Conservation (phyloP, 768 basidiomycete species). For the Lentinula lateritia region DNA sequence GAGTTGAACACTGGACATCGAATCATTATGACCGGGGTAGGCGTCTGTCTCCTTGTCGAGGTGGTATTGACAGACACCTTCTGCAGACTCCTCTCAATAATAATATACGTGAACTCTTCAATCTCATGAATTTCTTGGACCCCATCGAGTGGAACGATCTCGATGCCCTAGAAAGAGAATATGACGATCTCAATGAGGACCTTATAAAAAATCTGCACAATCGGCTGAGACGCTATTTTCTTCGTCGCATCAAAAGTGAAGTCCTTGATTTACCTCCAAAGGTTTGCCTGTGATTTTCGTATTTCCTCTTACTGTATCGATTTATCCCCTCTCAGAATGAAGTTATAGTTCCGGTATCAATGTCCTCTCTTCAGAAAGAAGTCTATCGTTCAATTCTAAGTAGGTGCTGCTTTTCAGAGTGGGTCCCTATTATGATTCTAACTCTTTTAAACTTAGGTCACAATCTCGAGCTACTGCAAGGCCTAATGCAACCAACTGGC, state of each 20-base stretch:
- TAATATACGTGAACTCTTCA: conserved; percentile 94
- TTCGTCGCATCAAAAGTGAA: conserved; percentile 90
- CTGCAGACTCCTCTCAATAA: conserved; percentile 89
- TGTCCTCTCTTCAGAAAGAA: conserved; percentile 82
- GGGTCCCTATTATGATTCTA: neutral
- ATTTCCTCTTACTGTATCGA: neutral
- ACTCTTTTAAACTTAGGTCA: conserved; percentile 39
- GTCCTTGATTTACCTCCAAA: conserved; percentile 90
- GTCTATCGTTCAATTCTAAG: conserved; percentile 84
- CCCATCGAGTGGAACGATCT: conserved; percentile 72
- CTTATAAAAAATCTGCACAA: conserved; percentile 75
- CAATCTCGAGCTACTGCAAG: conserved; percentile 62
- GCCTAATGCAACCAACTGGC: conserved; percentile 42
- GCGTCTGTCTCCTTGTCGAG: conserved; percentile 13
- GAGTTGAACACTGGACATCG: conserved; percentile 76
- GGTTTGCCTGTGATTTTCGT: conserved; percentile 32
- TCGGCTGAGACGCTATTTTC: conserved; percentile 81
- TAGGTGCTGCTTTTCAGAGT: conserved; percentile 25
- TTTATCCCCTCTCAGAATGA: conserved; percentile 56
- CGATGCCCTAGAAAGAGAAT: conserved; percentile 64
- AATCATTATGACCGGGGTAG: conserved; percentile 84
- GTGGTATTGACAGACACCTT: neutral
- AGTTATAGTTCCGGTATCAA: conserved; percentile 86
- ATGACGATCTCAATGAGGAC: conserved; percentile 75
- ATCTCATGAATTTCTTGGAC: conserved; percentile 94